Evolutionary conservation across 2,329 filamentous ascomycete genomes (phyloP).

Genomic region (Cladosporium austrohemisphaericum): DNA sequence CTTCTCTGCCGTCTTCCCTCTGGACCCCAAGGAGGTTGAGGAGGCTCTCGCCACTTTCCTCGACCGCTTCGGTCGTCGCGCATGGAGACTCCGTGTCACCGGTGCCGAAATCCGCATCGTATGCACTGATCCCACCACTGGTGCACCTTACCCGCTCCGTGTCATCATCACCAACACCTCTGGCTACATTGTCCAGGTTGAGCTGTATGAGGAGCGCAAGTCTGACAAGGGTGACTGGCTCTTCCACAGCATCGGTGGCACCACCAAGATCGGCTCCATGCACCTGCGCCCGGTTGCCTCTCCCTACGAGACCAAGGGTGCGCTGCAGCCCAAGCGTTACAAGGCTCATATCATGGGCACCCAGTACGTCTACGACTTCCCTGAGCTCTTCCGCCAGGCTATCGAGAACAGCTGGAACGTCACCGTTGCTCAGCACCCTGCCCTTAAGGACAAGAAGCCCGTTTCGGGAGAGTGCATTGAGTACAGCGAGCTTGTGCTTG

Average conservation of each 20-base stretch:
- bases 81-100: conserved; percentile 93
- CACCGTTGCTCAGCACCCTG: conserved; percentile 68
- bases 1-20: conserved; percentile 94
- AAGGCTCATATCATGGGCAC: conserved; percentile 99
- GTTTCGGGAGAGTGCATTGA: conserved; percentile 86
- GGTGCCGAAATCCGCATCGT: conserved; percentile 98
- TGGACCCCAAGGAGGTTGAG: conserved; percentile 85
- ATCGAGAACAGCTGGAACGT: conserved; percentile 92
- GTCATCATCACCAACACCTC: conserved; percentile 98
- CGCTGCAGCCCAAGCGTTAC: conserved; percentile 97
- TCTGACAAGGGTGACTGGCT: conserved; percentile 98
- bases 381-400: conserved; percentile 96
- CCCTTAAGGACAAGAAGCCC: conserved; percentile 75
- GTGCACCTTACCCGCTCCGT: conserved; percentile 83
- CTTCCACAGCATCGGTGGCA: conserved; percentile 95
- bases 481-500: conserved; percentile 88
- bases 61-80: conserved; percentile 90
- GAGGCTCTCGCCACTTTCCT: conserved; percentile 91
- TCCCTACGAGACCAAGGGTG: conserved; percentile 97
- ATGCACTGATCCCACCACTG: conserved; percentile 84
- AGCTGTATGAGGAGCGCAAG: conserved; percentile 96
- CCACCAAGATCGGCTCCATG: conserved; percentile 91
- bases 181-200: conserved; percentile 94
- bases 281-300: conserved; percentile 87
- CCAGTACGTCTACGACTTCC: conserved; percentile 99